phyloP scores from a whole-genome alignment of 176 grass and related monocot species.

The Carex cristatella region DNA sequence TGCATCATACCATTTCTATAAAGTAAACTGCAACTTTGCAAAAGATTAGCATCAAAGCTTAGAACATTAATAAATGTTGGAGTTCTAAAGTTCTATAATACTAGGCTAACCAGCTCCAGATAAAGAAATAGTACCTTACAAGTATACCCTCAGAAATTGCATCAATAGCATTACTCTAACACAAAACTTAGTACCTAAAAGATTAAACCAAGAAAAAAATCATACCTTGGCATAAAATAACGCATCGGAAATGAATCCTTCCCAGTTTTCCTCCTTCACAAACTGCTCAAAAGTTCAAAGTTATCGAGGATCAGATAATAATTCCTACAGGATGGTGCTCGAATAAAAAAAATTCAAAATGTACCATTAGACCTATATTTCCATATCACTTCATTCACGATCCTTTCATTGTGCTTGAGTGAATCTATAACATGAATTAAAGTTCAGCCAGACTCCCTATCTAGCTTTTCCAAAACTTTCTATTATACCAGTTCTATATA shows the following conservation, averaged over 20 bases:
- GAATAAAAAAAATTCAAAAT: slow-evolving; percentile 1
- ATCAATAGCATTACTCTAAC: not conserved
- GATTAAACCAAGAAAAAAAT: not conserved
- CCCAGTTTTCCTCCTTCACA: slow-evolving; percentile 88
- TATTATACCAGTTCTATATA: not conserved
- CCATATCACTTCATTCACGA: not conserved
- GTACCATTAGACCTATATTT: not conserved
- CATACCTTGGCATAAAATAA: slow-evolving; percentile 77
- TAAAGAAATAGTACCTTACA: not conserved
- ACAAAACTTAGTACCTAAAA: not conserved
- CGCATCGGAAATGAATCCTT: slow-evolving; percentile 56
- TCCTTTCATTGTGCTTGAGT: not conserved
- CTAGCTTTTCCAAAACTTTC: not conserved
- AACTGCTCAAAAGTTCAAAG: slow-evolving; percentile 37
- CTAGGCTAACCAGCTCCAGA: not conserved
- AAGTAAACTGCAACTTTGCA: not conserved
- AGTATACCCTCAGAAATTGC: slow-evolving; percentile 6
- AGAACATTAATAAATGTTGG: not conserved
- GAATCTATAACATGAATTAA: not conserved
- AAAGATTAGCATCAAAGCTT: not conserved
- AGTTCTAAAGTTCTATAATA: not conserved
- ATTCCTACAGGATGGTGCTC: not conserved
- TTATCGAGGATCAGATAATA: not conserved
- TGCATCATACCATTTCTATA: not conserved
- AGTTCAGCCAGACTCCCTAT: not conserved